These are phyloP conservation scores for Neopestalotiopsis clavispora DNA, from an alignment of 2,329 filamentous ascomycete species.

Conservation along the genomic window DNA sequence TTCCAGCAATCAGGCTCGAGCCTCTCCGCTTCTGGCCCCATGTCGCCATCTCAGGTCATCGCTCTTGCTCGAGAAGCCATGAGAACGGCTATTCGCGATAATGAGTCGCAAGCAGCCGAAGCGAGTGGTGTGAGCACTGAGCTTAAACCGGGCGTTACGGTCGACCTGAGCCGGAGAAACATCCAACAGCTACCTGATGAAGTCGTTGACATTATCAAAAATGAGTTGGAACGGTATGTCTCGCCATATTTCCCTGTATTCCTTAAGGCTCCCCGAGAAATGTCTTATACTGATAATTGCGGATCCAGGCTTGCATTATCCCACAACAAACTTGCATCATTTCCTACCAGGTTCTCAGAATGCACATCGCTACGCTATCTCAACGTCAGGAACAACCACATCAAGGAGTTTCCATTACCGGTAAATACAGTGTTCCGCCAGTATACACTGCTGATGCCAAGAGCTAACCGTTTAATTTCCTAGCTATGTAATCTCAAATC, in stretches of 20 bases:
- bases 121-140: constrained; percentile 63
- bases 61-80: constrained; percentile 70
- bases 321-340: constrained; percentile 76
- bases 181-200: constrained; percentile 75
- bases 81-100: constrained; percentile 68
- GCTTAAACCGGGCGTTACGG: constrained; percentile 73
- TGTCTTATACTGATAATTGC: constrained; percentile 25
- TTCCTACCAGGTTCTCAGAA: constrained; percentile 74
- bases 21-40: constrained; percentile 54
- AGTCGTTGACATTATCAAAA: constrained; percentile 75
- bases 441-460: constrained; percentile 12
- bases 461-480: neutral
- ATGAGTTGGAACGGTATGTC: constrained; percentile 72
- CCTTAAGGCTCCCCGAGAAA: neutral
- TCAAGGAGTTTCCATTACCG: constrained; percentile 65
- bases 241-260: neutral
- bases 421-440: constrained; percentile 43
- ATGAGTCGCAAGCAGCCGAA: constrained; percentile 66
- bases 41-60: constrained; percentile 69
- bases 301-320: constrained; percentile 72
- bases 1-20: constrained; percentile 45
- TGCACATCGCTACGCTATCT: constrained; percentile 80
- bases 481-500: constrained; percentile 86
- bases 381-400: constrained; percentile 78
- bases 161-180: constrained; percentile 77